These are phyloP conservation scores for Emmonsiellopsis sp. DNA, from an alignment of 2,329 filamentous ascomycete genomes.

Conservation along the genomic window DNA sequence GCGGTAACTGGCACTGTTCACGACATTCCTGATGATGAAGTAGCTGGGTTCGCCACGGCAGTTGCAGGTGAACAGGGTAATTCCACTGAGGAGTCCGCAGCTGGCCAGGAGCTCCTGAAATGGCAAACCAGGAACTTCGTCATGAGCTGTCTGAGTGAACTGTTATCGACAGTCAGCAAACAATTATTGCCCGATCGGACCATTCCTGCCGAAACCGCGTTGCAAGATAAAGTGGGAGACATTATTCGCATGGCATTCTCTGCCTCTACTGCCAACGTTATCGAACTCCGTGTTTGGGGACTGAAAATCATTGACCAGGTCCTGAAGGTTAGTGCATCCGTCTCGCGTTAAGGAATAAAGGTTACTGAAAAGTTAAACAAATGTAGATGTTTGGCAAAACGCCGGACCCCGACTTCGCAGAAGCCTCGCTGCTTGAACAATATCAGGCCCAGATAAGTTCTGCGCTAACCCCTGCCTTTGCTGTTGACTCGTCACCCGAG, in stretches of 20 bases:
- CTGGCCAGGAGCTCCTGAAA: slow-evolving; percentile 76
- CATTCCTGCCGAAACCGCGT: slow-evolving; percentile 63
- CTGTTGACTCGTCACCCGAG: slow-evolving; percentile 89
- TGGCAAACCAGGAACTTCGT: slow-evolving; percentile 96
- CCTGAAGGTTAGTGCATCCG: slow-evolving; percentile 49
- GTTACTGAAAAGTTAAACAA: slow-evolving; percentile 4
- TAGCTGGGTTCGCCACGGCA: slow-evolving; percentile 84
- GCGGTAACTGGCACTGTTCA: slow-evolving; percentile 39
- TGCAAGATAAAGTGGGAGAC: slow-evolving; percentile 80
- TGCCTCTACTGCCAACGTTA: slow-evolving; percentile 85
- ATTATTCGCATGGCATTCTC: slow-evolving; percentile 96
- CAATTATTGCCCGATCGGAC: slow-evolving; percentile 70
- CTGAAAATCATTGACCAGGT: slow-evolving; percentile 90
- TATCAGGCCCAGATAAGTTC: slow-evolving; percentile 98
- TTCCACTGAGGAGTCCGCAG: slow-evolving; percentile 36
- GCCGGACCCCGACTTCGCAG: slow-evolving; percentile 93
- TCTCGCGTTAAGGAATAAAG: not conserved
- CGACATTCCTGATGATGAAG: slow-evolving; percentile 93
- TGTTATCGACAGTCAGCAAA: slow-evolving; percentile 70
- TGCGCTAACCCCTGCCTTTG: slow-evolving; percentile 90
- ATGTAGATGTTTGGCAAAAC: slow-evolving; percentile 78
- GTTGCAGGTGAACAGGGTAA: slow-evolving; percentile 55
- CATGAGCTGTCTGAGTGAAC: slow-evolving; percentile 76
- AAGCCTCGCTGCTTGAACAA: slow-evolving; percentile 90
- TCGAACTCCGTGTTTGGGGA: slow-evolving; percentile 82